Evolutionary conservation across 2,329 filamentous ascomycete genomes (phyloP).

Genomic region (Botrytis aclada): DNA sequence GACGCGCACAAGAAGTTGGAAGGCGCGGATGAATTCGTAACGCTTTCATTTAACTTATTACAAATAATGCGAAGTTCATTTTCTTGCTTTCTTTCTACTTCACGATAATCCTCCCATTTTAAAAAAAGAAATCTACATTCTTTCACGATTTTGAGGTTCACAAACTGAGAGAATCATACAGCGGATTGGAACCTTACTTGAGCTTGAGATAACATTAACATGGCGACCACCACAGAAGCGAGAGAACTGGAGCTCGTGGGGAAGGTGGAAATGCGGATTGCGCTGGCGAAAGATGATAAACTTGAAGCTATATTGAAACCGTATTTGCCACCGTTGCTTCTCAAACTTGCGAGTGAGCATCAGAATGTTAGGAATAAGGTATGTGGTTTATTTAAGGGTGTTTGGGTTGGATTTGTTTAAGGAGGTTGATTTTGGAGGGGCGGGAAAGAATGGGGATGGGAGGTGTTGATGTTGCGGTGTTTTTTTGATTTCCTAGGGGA

Average conservation of each 20-base stretch:
- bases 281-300: constrained; percentile 78
- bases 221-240: constrained; percentile 30
- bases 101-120: not conserved
- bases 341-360: constrained; percentile 83
- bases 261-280: constrained; percentile 72
- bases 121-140: not conserved
- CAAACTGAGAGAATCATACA: not conserved
- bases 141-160: not conserved
- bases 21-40: constrained; percentile 16
- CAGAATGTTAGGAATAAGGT: constrained; percentile 76
- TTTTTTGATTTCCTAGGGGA: not conserved
- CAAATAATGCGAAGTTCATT: not conserved
- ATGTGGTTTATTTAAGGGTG: constrained; percentile 8
- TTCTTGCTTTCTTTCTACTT: not conserved
- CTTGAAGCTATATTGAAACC: constrained; percentile 73
- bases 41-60: not conserved
- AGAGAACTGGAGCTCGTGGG: constrained; percentile 75
- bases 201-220: not conserved
- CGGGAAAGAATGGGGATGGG: not conserved
- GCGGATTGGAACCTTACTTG: not conserved
- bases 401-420: not conserved
- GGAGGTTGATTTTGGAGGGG: not conserved
- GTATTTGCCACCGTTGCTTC: constrained; percentile 76
- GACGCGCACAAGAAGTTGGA: constrained; percentile 11
- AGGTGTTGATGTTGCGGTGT: not conserved